phyloP scores from a whole-genome alignment of 139 green algal species.

The Chlorella vulgaris region DNA sequence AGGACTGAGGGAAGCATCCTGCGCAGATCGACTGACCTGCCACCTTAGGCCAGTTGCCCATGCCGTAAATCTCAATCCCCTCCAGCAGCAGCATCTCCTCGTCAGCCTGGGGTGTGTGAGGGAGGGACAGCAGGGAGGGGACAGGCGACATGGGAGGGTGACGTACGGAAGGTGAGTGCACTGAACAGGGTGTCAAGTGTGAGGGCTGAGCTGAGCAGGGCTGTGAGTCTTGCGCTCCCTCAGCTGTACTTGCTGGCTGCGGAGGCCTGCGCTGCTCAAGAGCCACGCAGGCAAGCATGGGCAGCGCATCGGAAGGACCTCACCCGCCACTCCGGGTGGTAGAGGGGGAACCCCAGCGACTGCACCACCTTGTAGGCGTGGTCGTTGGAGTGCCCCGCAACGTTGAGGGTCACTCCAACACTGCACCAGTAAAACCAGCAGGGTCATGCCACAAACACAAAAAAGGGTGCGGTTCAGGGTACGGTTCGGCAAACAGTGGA shows the following conservation, averaged over 20 bases:
- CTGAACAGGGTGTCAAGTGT: too few species aligned
- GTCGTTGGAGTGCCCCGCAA: constrained; percentile 68
- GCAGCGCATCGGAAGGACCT: constrained; percentile 16
- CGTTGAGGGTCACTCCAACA: constrained; percentile 23
- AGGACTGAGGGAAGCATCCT: too few species aligned
- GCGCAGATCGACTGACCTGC: constrained; percentile 24
- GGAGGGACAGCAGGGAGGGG: not conserved
- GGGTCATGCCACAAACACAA: too few species aligned
- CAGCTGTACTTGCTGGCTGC: not conserved
- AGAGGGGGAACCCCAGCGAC: constrained; percentile 93
- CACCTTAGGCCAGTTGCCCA: constrained; percentile 94
- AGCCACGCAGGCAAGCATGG: not conserved
- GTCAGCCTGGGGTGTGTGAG: constrained; percentile 71
- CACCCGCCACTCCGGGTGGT: constrained; percentile 88
- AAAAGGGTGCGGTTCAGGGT: too few species aligned
- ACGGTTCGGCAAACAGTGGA: too few species aligned
- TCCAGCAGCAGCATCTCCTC: constrained; percentile 98
- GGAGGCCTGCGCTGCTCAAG: too few species aligned
- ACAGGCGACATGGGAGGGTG: too few species aligned
- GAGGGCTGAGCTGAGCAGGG: too few species aligned
- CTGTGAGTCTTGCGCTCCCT: too few species aligned
- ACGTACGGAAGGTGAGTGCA: too few species aligned
- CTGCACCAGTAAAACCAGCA: too few species aligned
- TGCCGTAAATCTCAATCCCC: constrained; percentile 84
- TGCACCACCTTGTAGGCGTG: constrained; percentile 91